Evolutionary conservation across 1,139 yeast species (phyloP).

Genomic region (Saccharomyces hybrid): DNA sequence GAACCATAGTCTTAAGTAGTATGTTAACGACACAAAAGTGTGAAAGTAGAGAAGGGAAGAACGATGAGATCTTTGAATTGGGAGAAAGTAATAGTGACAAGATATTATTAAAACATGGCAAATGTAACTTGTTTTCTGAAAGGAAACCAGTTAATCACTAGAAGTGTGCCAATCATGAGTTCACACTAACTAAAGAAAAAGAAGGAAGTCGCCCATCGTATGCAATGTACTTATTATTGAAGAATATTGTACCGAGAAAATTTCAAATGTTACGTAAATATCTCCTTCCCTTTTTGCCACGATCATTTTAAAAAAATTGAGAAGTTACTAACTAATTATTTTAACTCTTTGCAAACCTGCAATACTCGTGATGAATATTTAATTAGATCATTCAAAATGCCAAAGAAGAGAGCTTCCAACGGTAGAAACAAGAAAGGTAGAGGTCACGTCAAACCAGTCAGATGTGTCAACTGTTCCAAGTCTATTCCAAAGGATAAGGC

Average conservation of each 20-base stretch:
- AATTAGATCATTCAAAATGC: constrained; percentile 49
- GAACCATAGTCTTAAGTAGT: constrained; percentile 8
- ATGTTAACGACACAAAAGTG: not conserved
- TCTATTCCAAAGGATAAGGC: constrained; percentile 99
- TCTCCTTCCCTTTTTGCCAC: not conserved
- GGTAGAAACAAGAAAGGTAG: constrained; percentile 99
- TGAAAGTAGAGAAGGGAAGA: not conserved
- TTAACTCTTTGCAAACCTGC: not conserved
- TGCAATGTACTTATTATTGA: not conserved
- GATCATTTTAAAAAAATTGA: not conserved
- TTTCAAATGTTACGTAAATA: not conserved
- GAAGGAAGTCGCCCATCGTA: not conserved
- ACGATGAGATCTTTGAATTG: not conserved
- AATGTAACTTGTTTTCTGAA: not conserved
- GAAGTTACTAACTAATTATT: not conserved
- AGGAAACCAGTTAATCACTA: not conserved
- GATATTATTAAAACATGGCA: not conserved
- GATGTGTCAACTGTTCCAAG: constrained; percentile 99
- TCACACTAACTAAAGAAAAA: not conserved
- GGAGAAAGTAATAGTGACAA: not conserved
- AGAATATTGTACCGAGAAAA: not conserved
- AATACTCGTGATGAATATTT: not conserved
- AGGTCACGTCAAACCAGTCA: constrained; percentile 99
- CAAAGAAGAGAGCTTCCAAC: constrained; percentile 99
- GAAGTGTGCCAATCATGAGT: not conserved